A percentile compares a stretch with the other conserved stretches of the same genome.
Evolutionary conservation across 73 alveolate species (phyloP).

Genomic region (Paramecium biaurelia): DNA sequence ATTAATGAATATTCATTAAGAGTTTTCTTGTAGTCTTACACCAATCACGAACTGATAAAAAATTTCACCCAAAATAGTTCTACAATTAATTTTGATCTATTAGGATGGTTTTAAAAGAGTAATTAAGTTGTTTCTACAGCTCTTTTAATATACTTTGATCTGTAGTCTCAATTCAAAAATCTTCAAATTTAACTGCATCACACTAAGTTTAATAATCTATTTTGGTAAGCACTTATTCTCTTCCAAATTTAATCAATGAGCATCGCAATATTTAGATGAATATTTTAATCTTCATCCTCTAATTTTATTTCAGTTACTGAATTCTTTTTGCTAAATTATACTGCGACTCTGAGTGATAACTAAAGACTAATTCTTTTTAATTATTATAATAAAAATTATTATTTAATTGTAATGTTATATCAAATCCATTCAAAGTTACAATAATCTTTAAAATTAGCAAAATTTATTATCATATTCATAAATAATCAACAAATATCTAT

Average conservation of each 20-base stretch:
- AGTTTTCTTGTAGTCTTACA: slow-evolving; percentile 18
- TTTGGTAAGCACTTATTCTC: slow-evolving; percentile 52
- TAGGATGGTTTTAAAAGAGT: slow-evolving; percentile 77
- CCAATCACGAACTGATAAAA: slow-evolving; percentile 65
- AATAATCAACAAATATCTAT: background rate
- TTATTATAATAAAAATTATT: background rate
- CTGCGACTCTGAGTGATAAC: slow-evolving; percentile 79
- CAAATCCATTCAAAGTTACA: background rate
- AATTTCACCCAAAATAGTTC: slow-evolving; percentile 84
- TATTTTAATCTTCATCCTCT: slow-evolving; percentile 47
- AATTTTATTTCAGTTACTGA: slow-evolving; percentile 51
- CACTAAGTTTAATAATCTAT: background rate
- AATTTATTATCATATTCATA: background rate
- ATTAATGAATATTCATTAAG: slow-evolving; percentile 17
- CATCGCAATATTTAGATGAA: slow-evolving; percentile 58
- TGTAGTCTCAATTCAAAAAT: slow-evolving; percentile 73
- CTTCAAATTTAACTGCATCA: slow-evolving; percentile 12
- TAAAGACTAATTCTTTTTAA: slow-evolving; percentile 33
- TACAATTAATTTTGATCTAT: slow-evolving; percentile 75
- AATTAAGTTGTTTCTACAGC: slow-evolving; percentile 86
- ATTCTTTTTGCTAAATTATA: slow-evolving; percentile 65
- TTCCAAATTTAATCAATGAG: slow-evolving; percentile 68
- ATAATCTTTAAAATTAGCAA: background rate
- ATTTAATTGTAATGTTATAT: background rate
- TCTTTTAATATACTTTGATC: slow-evolving; percentile 88